Evolutionary conservation across 768 basidiomycete genomes (phyloP), one percentile per base, ranked within the genome.

Genomic region (Fomitopsis pulvina): DNA sequence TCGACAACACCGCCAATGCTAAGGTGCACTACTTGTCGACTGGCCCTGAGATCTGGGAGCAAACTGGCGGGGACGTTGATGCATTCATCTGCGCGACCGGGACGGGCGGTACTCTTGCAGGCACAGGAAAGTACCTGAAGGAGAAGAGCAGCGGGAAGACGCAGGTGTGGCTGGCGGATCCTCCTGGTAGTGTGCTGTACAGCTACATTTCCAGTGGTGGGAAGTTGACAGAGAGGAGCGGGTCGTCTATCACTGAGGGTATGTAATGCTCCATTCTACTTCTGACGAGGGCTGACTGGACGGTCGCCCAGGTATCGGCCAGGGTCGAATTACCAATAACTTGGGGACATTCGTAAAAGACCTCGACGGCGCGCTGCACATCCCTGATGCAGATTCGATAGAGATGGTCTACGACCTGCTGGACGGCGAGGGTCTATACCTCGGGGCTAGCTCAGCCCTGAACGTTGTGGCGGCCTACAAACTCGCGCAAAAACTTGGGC

Each of bases 1-100:
- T 99, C 62, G 95, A 98, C 70, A 98, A 98, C 68, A 81, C 75
- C 22, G 92, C 95, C 18, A 99, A 99, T 63, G 81, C 94, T 14
- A 59, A 83, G 20, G 85, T 83, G 18, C 96, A 99, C 65, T 96
- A 94, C 65, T 63, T 72, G 32, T 81, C 92, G 3, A 99, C 95
- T 3, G 96, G 95, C 0, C 96, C 96, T 0, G 96, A 99, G 68
- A 94, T 99, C 46, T 96, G 92, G 92, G 79, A 80, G 46, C 95
- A 98, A 66, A 92, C 83, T 1, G 58, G 72, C 30, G 92, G 90
- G 2, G 70, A 76, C 12, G 52, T 97, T 1, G 87, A 96, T 60
- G 96, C 76, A n/a, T 99, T 99, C 70, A 78, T 91, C 48, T 97
- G 94, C 63, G 70, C 92, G 20, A 97, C 96, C 0, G 96, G 96